These are phyloP conservation scores for Mucuna pruriens DNA, from an alignment of 306 rosid genomes.

Conservation along the genomic window DNA sequence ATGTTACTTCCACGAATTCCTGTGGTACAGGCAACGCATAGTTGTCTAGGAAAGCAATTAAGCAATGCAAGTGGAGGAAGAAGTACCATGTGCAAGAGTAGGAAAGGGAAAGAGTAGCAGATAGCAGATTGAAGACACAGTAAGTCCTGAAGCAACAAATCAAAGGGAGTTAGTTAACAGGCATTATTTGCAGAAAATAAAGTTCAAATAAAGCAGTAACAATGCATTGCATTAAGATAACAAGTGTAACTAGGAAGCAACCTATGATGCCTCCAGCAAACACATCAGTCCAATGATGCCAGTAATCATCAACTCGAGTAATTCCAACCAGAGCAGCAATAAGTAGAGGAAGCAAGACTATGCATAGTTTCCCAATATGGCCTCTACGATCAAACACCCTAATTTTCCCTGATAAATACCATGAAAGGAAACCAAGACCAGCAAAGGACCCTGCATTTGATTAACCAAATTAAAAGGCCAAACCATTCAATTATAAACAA, in stretches of 20 bases:
- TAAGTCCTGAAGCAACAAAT: constrained; percentile 47
- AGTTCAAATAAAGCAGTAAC: not conserved
- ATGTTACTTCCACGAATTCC: not conserved
- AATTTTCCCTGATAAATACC: constrained; percentile 62
- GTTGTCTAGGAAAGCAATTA: not conserved
- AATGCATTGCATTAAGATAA: not conserved
- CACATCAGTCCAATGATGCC: constrained; percentile 73
- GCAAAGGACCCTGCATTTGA: constrained; percentile 61
- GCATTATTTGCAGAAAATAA: not conserved
- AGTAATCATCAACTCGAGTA: constrained; percentile 61
- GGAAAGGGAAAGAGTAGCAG: constrained; percentile 63
- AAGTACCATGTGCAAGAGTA: constrained; percentile 36
- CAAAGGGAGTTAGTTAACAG: not conserved
- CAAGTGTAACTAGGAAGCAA: not conserved
- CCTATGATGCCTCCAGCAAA: constrained; percentile 58
- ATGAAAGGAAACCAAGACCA: constrained; percentile 61
- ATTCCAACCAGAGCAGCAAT: constrained; percentile 53
- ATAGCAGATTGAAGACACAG: constrained; percentile 46
- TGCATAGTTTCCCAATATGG: constrained; percentile 48
- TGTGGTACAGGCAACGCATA: not conserved
- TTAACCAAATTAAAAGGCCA: constrained; percentile 19
- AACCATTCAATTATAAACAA: not conserved
- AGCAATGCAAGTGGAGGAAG: not conserved
- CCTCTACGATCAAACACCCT: constrained; percentile 61
- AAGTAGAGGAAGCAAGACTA: constrained; percentile 57